A percentile compares a stretch with the other conserved stretches of the same genome.
phyloP scores from a whole-genome alignment of 148 eudicot genomes.

The Selenicereus undatus region DNA sequence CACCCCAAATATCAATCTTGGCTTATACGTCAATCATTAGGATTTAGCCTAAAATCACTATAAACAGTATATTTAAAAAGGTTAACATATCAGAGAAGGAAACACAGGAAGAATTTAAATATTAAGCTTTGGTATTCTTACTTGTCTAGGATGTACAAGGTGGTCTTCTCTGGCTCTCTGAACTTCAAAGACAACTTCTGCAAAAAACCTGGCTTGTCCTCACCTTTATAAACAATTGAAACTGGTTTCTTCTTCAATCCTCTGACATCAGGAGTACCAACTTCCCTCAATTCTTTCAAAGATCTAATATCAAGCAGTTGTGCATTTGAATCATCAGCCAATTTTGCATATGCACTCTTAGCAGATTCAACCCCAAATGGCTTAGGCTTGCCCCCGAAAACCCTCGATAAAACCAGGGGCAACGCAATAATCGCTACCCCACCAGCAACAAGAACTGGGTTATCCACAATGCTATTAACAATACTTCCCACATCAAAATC shows the following conservation, averaged over 20 bases:
- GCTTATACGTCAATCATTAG: background rate
- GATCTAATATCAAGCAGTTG: slow-evolving; percentile 89
- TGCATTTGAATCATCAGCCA: slow-evolving; percentile 60
- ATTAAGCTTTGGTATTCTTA: slow-evolving; percentile 33
- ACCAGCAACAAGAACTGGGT: slow-evolving; percentile 65
- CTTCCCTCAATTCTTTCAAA: slow-evolving; percentile 43
- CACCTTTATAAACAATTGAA: slow-evolving; percentile 58
- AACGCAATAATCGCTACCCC: slow-evolving; percentile 62
- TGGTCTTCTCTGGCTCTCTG: slow-evolving; percentile 85
- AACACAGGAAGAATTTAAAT: background rate
- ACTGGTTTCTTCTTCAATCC: slow-evolving; percentile 76
- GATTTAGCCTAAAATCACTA: background rate
- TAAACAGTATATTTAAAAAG: background rate
- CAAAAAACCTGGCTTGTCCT: slow-evolving; percentile 83
- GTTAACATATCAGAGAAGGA: background rate
- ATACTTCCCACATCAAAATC: slow-evolving; percentile 62
- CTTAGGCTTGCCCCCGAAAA: slow-evolving; percentile 59
- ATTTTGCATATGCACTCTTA: slow-evolving; percentile 65
- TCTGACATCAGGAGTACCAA: slow-evolving; percentile 70
- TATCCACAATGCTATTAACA: slow-evolving; percentile 47
- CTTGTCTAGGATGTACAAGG: slow-evolving; percentile 90
- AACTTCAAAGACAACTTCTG: slow-evolving; percentile 79
- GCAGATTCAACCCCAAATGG: slow-evolving; percentile 80
- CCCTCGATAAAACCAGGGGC: slow-evolving; percentile 64
- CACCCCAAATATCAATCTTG: background rate